Percentiles rank a stretch among this genome's conserved stretches.
phyloP scores from a whole-genome alignment of 768 basidiomycete genomes.

The Coprinellus micaceus region DNA sequence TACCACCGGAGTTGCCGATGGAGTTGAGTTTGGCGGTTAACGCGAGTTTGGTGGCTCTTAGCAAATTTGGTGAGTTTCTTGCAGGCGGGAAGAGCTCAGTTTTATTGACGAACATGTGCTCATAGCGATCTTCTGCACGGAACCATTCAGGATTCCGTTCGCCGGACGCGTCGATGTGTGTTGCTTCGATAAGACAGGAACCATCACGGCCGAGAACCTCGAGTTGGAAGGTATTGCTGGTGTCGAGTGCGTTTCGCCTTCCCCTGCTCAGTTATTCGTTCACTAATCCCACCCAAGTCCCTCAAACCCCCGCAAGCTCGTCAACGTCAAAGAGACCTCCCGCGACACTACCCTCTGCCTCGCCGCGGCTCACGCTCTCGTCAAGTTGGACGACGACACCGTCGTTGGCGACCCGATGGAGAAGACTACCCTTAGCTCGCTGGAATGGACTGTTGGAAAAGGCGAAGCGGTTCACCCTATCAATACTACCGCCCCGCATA shows the following conservation, averaged over 20 bases:
- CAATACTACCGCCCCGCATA: constrained; percentile 49
- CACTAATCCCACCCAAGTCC: constrained; percentile 38
- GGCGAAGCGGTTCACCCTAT: constrained; percentile 68
- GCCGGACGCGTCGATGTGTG: constrained; percentile 97
- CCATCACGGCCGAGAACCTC: constrained; percentile 93
- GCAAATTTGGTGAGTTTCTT: constrained; percentile 91
- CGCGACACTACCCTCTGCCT: constrained; percentile 83
- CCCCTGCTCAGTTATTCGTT: background rate
- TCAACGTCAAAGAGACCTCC: constrained; percentile 72
- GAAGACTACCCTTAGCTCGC: constrained; percentile 87
- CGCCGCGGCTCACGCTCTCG: constrained; percentile 92
- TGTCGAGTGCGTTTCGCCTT: constrained; percentile 65
- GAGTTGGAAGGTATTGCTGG: constrained; percentile 94
- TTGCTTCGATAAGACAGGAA: constrained; percentile 99
- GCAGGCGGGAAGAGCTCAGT: no score
- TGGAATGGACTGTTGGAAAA: constrained; percentile 80
- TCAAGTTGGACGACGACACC: constrained; percentile 89
- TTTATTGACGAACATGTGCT: background rate
- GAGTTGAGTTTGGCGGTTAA: constrained; percentile 96
- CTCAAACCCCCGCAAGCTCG: constrained; percentile 58
- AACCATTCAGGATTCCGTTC: constrained; percentile 95
- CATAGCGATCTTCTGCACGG: constrained; percentile 96
- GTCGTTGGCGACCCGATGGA: constrained; percentile 99
- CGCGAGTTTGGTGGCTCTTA: constrained; percentile 86
- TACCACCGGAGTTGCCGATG: constrained; percentile 98